These are phyloP conservation scores for Candida dendrica DNA, from an alignment of 805 yeast species.

Conservation along the genomic window DNA sequence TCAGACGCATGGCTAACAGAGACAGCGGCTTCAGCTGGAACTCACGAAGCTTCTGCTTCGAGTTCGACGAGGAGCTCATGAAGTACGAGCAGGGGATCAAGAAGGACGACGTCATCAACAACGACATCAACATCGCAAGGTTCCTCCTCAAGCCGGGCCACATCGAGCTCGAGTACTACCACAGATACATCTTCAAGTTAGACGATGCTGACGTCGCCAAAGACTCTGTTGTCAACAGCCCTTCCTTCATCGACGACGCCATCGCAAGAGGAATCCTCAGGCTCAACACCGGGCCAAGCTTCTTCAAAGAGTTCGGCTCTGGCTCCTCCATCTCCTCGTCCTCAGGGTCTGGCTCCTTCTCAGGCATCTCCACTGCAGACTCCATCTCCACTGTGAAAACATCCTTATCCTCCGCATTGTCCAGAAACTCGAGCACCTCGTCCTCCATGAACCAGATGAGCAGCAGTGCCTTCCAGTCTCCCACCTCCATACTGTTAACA, in stretches of 20 bases:
- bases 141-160: slow-evolving; percentile 19
- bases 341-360: background rate
- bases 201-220: slow-evolving; percentile 4
- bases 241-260: slow-evolving; percentile 17
- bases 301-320: slow-evolving; percentile 4
- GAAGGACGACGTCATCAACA: slow-evolving; percentile 8
- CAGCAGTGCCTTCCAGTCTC: background rate
- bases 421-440: background rate
- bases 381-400: background rate
- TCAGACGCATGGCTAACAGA: slow-evolving; percentile 16
- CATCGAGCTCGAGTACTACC: slow-evolving; percentile 19
- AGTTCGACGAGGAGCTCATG: slow-evolving; percentile 7
- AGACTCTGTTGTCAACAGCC: slow-evolving; percentile 14
- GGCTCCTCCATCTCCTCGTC: background rate
- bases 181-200: slow-evolving; percentile 14
- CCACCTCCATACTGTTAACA: background rate
- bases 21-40: slow-evolving; percentile 17
- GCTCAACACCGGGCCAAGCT: slow-evolving; percentile 7
- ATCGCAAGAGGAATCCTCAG: slow-evolving; percentile 15
- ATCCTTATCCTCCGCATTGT: background rate
- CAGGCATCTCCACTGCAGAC: background rate
- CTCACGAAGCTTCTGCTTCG: slow-evolving; percentile 14
- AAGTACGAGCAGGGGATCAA: slow-evolving; percentile 9
- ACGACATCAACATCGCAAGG: slow-evolving; percentile 13
- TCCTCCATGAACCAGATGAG: background rate